Evolutionary conservation across 768 basidiomycete genomes (phyloP), one percentile per base, ranked within the genome.

Genomic region (Boletus bicolor): DNA sequence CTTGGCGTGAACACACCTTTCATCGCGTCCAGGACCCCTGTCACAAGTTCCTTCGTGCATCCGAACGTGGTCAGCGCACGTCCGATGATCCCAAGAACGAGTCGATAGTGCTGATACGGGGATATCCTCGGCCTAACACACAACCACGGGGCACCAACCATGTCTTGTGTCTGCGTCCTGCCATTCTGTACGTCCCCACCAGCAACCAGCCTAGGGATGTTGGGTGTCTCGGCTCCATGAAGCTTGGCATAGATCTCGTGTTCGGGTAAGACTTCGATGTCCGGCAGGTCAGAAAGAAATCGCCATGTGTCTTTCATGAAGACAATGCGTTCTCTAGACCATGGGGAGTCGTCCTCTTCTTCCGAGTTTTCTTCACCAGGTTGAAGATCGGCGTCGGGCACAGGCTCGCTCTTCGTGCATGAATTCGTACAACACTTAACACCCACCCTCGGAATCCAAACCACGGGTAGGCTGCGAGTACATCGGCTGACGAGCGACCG

Each of bases 271-370:
- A 36, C 42, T 5, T 12, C 17, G 2, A 30, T 12, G 2, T 39
- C 45, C 4, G 35, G 6, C 0, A 8, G 7, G 37, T 48, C 10
- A 0, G 54, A 56, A 0, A 56, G 24, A n/a, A 49, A 56, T n/a
- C 50, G n/a, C 47, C 43, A 53, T 0, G 55, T 59, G 15, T 58
- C 57, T 3, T 55, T 58, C 44, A 55, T 9, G 17, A 51, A 58
- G 17, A 55, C 10, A 1, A 34, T 17, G 8, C 41, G 15, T 9
- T 42, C 53, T 36, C 36, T 14, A 1, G 17, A 30, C 44, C 49
- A 58, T 4, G 52, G 52, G 21, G 21, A 24, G 21, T 24, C 21
- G 21, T 34, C 17, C 37, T 28, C 26, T 7, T 28, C 26, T 7
- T 28, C 26, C 7, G 17, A 9, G 17, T n/a, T 11, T 8, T 24